Percentiles rank a stretch among this genome's conserved stretches.
phyloP scores from a whole-genome alignment of 1,284 basidiomycete species.

The Xanthoconium separans region DNA sequence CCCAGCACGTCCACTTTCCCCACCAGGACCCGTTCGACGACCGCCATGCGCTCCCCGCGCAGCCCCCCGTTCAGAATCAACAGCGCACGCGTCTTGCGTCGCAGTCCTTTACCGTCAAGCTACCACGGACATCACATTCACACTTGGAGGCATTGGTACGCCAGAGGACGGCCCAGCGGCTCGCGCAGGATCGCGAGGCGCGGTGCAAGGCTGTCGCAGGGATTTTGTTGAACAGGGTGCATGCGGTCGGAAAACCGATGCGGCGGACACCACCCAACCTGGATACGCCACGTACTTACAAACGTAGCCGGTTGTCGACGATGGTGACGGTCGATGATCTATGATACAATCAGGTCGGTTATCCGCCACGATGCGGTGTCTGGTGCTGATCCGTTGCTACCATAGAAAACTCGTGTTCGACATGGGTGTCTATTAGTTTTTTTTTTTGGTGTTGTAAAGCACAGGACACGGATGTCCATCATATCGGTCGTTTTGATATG shows the following conservation, averaged over 20 bases:
- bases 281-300: constrained; percentile 37
- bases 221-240: constrained; percentile 46
- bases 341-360: constrained; percentile 13
- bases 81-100: constrained; percentile 32
- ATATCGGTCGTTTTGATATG: neutral
- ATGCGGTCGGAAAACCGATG: constrained; percentile 46
- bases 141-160: constrained; percentile 30
- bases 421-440: constrained; percentile 1
- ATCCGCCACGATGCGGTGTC: neutral
- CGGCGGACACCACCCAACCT: constrained; percentile 27
- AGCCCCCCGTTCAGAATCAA: constrained; percentile 4
- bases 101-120: constrained; percentile 24
- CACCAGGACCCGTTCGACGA: constrained; percentile 30
- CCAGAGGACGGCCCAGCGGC: constrained; percentile 32
- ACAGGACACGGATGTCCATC: too few relatives aligned
- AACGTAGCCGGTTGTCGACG: constrained; percentile 45
- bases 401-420: constrained; percentile 14
- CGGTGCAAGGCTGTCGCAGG: constrained; percentile 47
- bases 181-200: constrained; percentile 38
- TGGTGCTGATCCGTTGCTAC: neutral
- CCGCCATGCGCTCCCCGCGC: constrained; percentile 13
- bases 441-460: neutral
- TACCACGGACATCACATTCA: constrained; percentile 25
- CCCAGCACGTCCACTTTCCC: constrained; percentile 24
- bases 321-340: constrained; percentile 33